phyloP scores from a whole-genome alignment of 2,329 filamentous ascomycete genomes.

The Xylogone sp. region DNA sequence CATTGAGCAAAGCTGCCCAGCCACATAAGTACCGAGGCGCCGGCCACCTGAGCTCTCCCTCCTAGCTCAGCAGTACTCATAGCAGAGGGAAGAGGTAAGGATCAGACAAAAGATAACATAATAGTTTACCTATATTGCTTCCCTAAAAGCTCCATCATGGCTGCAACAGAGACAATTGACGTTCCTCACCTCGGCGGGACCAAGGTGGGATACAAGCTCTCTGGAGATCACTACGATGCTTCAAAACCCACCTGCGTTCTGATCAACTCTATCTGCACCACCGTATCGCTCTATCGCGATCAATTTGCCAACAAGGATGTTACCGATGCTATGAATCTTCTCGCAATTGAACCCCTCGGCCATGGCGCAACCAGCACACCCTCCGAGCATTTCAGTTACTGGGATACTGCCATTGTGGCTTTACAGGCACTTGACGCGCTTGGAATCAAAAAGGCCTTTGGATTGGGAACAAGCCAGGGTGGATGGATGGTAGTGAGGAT shows the following conservation, averaged over 20 bases:
- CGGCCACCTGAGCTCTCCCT: too few species aligned
- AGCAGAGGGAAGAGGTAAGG: too few species aligned
- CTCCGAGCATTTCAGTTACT: constrained; percentile 56
- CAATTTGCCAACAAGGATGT: constrained; percentile 40
- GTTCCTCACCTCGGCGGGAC: constrained; percentile 47
- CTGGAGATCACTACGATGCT: constrained; percentile 33
- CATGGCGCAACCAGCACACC: too few species aligned
- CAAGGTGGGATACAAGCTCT: constrained; percentile 37
- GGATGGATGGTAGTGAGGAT: constrained; percentile 48
- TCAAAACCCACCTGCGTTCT: constrained; percentile 48
- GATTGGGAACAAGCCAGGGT: constrained; percentile 48
- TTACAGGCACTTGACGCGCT: constrained; percentile 52
- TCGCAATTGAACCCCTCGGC: constrained; percentile 50
- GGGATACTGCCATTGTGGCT: constrained; percentile 51
- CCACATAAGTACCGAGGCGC: too few species aligned
- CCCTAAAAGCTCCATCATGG: too few species aligned
- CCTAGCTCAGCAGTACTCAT: too few species aligned
- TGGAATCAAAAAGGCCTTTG: constrained; percentile 43
- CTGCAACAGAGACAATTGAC: constrained; percentile 35
- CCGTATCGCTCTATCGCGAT: constrained; percentile 39
- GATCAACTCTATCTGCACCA: constrained; percentile 50
- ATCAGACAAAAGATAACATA: too few species aligned
- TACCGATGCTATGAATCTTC: constrained; percentile 40
- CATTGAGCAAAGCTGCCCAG: too few species aligned
- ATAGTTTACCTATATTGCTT: too few species aligned